phyloP scores from a whole-genome alignment of 1,139 yeast genomes.

The Diutina mesorugosa region DNA sequence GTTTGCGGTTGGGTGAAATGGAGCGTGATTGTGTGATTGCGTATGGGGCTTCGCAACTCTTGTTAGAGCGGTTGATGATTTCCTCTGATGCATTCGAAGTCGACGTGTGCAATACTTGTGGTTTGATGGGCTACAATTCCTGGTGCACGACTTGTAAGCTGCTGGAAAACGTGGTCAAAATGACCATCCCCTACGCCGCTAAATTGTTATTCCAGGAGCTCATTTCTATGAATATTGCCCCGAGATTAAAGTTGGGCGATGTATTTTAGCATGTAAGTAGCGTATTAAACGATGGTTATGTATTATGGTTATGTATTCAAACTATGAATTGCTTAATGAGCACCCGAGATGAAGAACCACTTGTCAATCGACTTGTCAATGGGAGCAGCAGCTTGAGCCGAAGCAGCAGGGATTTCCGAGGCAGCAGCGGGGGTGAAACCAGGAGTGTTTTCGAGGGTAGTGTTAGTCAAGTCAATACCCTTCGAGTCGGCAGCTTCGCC shows the following conservation, averaged over 20 bases:
- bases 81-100: conserved; percentile 97
- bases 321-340: conserved; percentile 18
- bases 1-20: conserved; percentile 97
- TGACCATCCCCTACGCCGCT: conserved; percentile 98
- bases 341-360: conserved; percentile 98
- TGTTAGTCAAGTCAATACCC: conserved; percentile 42
- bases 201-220: conserved; percentile 91
- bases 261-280: conserved; percentile 33
- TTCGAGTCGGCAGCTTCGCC: conserved; percentile 33
- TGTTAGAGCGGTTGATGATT: conserved; percentile 88
- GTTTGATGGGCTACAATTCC: conserved; percentile 94
- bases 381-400: conserved; percentile 75
- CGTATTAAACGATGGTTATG: neutral
- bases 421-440: conserved; percentile 36
- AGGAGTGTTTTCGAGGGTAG: conserved; percentile 48
- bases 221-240: conserved; percentile 95
- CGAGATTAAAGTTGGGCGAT: conserved; percentile 80
- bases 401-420: conserved; percentile 51
- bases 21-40: conserved; percentile 99
- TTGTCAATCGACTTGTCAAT: conserved; percentile 94
- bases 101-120: conserved; percentile 88
- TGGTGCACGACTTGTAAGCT: conserved; percentile 97
- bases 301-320: neutral
- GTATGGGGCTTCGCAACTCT: conserved; percentile 92
- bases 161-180: conserved; percentile 72